Percentiles rank a stretch among this genome's conserved stretches.
These are phyloP conservation scores for Aureobasidium sp. DNA, from an alignment of 2,329 filamentous ascomycete genomes.

Conservation along the genomic window DNA sequence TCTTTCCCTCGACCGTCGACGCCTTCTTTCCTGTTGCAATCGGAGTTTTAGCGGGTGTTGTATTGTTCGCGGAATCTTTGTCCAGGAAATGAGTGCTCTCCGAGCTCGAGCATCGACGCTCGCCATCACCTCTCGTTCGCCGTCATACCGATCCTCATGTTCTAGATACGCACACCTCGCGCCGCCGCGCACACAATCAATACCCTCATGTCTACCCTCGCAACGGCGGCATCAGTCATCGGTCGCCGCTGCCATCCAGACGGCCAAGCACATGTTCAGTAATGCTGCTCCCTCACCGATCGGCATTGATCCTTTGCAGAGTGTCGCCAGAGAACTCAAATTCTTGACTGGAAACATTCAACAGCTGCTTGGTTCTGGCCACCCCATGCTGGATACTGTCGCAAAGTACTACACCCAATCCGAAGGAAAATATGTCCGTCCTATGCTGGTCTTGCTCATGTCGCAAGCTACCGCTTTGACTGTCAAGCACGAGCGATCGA, in stretches of 20 bases:
- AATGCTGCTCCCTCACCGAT: constrained; percentile 58
- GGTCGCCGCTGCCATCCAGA: constrained; percentile 65
- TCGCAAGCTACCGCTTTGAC: constrained; percentile 82
- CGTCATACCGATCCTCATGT: constrained; percentile 5
- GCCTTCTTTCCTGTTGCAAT: not conserved
- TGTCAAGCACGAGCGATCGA: constrained; percentile 47
- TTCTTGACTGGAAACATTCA: constrained; percentile 90
- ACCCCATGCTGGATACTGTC: constrained; percentile 87
- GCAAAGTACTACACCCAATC: constrained; percentile 97
- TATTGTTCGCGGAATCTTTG: not conserved
- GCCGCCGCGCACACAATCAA: constrained; percentile 16
- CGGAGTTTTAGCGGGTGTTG: constrained; percentile 7
- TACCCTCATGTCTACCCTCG: constrained; percentile 1
- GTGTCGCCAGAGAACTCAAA: constrained; percentile 94
- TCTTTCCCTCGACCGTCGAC: not conserved
- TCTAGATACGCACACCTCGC: not conserved
- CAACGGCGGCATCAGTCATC: constrained; percentile 44
- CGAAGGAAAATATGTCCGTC: constrained; percentile 93
- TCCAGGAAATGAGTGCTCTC: constrained; percentile 27
- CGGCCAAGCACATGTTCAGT: constrained; percentile 62
- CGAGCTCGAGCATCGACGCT: constrained; percentile 30
- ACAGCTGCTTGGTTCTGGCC: constrained; percentile 85
- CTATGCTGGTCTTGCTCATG: constrained; percentile 93
- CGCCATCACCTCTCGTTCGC: constrained; percentile 20
- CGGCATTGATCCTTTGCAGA: constrained; percentile 77